Evolutionary conservation across 228 moss, liverwort and hornwort genomes (phyloP).

Genomic region (Sphagnum magellanicum): DNA sequence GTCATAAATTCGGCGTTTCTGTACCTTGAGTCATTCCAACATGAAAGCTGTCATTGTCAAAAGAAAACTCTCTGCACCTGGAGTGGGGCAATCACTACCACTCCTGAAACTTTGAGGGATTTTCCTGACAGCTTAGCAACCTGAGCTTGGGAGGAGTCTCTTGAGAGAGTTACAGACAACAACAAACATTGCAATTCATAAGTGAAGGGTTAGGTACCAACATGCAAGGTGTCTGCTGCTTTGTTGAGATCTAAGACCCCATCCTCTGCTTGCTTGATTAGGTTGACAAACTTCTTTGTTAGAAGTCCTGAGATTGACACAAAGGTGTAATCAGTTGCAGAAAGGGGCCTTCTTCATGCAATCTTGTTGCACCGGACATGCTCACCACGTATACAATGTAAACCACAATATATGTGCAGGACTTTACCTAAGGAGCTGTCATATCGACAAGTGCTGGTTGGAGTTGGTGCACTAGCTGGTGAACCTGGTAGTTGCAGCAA

Average conservation of each 20-base stretch:
- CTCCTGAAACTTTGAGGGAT: too few species aligned
- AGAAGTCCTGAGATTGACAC: constrained; percentile 41
- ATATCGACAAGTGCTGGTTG: constrained; percentile 79
- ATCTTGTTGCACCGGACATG: neutral
- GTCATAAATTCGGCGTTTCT: constrained; percentile 83
- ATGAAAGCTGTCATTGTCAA: neutral
- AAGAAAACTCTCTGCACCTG: too few species aligned
- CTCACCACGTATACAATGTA: neutral
- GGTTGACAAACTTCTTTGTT: constrained; percentile 87
- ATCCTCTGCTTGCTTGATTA: constrained; percentile 86
- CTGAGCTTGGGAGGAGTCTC: neutral
- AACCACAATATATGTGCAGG: constrained; percentile 1
- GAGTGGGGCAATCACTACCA: too few species aligned
- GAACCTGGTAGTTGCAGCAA: constrained; percentile 33
- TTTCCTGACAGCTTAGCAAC: too few species aligned
- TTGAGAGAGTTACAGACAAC: neutral
- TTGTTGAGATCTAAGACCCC: constrained; percentile 88
- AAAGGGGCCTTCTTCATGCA: neutral
- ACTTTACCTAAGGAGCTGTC: constrained; percentile 79
- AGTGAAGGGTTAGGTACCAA: constrained; percentile 15
- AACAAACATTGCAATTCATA: neutral
- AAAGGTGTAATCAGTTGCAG: neutral
- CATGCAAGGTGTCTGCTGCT: constrained; percentile 78
- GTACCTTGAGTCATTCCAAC: constrained; percentile 35
- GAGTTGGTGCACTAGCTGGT: constrained; percentile 70